Base-by-base conservation (phyloP, 1,284 basidiomycete genomes). In the Entoloma clypeatum region DNA sequence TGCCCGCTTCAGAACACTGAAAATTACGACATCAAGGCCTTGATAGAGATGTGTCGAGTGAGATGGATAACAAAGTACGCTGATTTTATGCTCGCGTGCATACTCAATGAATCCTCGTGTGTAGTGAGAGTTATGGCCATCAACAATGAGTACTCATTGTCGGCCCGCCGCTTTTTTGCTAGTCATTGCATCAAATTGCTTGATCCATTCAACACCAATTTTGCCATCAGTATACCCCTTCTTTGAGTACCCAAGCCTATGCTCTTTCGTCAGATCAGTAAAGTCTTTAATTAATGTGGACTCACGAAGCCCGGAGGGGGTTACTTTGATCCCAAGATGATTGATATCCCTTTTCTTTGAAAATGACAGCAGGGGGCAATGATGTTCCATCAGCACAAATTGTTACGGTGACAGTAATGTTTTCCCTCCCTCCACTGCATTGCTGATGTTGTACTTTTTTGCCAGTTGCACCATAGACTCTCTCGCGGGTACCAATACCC, bases 111-210 rank as follows among this genome's bases (percentile, higher is more conserved):
- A 71, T 2, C 25, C 57, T 2, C 33, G 28, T 1, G 65, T 68
- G 46, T 62, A 65, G 48, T 74, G 70, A 0, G 66, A 71, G 24
- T 54, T 62, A 43, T 73, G 69, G 1, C 71, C 68, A 60, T 74
- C 65, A 23, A 73, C 61, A 18, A 67, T 34, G 9, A 70, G 62
- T 1, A 71, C 43, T 0, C 58, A 41, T 1, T 38, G 25, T 4
- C 50, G 30, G 2, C 61, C 60, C 1, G 38, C 43, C 7, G 63
- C 62, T 42, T 67, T 67, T 2, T n/a, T 44, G 6, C 43, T 42
- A 0, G 63, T 71, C 10, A 55, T 43, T 10, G 53, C 27, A 26
- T 51, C 41, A 23, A 48, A 51, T 14, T 35, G 18, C 26, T 48
- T 27, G 7, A 48, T 48, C 33, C 31, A 48, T 7, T 18, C 43